Conservation (phyloP, 2,329 filamentous ascomycete species). For the Beauveria caledonica region DNA sequence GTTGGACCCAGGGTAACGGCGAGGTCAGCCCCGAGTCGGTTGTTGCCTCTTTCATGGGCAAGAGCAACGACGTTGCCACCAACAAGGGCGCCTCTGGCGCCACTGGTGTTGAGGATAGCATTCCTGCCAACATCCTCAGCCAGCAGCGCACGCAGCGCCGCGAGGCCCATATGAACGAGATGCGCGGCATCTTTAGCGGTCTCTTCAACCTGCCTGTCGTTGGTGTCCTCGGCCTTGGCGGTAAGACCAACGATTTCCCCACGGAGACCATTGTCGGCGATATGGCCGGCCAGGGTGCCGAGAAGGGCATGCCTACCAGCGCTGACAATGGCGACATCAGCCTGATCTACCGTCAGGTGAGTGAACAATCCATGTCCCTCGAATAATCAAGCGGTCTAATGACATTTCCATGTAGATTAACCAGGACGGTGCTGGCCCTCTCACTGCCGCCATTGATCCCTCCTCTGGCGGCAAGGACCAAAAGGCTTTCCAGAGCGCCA, state of each 20-base stretch:
- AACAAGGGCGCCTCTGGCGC: slow-evolving; percentile 26
- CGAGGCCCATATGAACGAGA: slow-evolving; percentile 8
- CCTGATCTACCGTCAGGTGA: slow-evolving; percentile 50
- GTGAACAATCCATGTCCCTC: neutral
- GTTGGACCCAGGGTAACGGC: slow-evolving; percentile 47
- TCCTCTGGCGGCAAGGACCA: slow-evolving; percentile 52
- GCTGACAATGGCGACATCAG: slow-evolving; percentile 51
- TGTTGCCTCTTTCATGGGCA: slow-evolving; percentile 50
- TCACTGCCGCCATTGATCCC: slow-evolving; percentile 47
- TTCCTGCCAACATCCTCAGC: slow-evolving; percentile 15
- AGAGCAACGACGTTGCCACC: slow-evolving; percentile 21
- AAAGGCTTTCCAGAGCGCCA: slow-evolving; percentile 47
- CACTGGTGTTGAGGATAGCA: slow-evolving; percentile 28
- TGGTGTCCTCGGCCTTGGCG: slow-evolving; percentile 17
- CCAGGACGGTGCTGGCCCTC: slow-evolving; percentile 55
- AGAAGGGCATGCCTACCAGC: slow-evolving; percentile 50
- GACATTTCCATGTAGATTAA: slow-evolving; percentile 41
- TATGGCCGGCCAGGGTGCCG: slow-evolving; percentile 45
- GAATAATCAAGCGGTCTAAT: neutral
- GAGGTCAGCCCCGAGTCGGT: slow-evolving; percentile 44
- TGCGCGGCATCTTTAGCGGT: slow-evolving; percentile 15
- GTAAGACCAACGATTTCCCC: slow-evolving; percentile 31
- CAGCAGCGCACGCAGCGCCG: slow-evolving; percentile 6
- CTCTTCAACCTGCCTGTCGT: slow-evolving; percentile 8
- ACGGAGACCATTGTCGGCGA: slow-evolving; percentile 45